These are phyloP conservation scores for Tillandsia leiboldiana DNA, from an alignment of 176 grass and related monocot genomes.

Conservation along the genomic window DNA sequence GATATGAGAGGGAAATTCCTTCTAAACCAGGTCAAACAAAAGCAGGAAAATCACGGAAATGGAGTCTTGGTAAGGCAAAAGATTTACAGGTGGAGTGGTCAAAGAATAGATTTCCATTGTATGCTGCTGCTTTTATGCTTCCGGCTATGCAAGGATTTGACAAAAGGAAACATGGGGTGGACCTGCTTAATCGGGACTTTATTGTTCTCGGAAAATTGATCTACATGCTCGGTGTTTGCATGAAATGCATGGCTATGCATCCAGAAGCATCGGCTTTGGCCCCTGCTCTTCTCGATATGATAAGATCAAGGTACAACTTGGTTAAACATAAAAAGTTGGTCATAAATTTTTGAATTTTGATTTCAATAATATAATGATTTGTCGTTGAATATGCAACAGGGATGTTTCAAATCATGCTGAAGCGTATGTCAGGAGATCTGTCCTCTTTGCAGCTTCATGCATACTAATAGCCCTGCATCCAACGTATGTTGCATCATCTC, in stretches of 20 bases:
- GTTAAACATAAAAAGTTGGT: background rate
- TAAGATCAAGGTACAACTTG: constrained; percentile 59
- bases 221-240: constrained; percentile 95
- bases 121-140: constrained; percentile 97
- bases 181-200: constrained; percentile 78
- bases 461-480: constrained; percentile 83
- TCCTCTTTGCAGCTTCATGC: constrained; percentile 80
- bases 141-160: constrained; percentile 91
- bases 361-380: background rate
- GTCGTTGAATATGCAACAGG: constrained; percentile 31
- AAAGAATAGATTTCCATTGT: constrained; percentile 82
- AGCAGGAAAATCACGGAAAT: constrained; percentile 88
- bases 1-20: constrained; percentile 89
- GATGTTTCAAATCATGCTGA: constrained; percentile 67
- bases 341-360: background rate
- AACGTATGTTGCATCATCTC: constrained; percentile 61
- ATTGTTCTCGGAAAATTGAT: constrained; percentile 90
- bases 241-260: constrained; percentile 86
- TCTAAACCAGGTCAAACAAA: constrained; percentile 72
- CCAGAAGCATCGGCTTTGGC: constrained; percentile 83
- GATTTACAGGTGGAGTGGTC: constrained; percentile 41
- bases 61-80: constrained; percentile 57
- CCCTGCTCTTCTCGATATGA: constrained; percentile 82
- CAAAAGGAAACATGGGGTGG: constrained; percentile 64
- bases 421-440: constrained; percentile 92